A percentile compares a stretch with the other conserved stretches of the same genome.
Evolutionary conservation across 805 yeast genomes (phyloP).

Genomic region (Saturnispora besseyi): DNA sequence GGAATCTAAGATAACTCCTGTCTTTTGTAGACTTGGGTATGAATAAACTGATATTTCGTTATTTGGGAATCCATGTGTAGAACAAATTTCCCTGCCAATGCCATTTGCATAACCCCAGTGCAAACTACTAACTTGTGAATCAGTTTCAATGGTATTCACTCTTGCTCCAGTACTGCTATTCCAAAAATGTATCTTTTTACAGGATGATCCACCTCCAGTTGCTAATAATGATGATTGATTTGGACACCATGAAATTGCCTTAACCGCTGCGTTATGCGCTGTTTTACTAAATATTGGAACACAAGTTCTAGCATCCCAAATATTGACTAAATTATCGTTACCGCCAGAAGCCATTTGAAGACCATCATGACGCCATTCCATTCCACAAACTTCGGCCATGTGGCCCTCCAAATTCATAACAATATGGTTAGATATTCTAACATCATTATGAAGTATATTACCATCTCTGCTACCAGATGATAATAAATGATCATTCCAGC

Average conservation of each 20-base stretch:
- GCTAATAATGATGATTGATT: slow-evolving; percentile 73
- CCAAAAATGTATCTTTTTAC: slow-evolving; percentile 88
- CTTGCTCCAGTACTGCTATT: slow-evolving; percentile 85
- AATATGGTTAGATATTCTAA: slow-evolving; percentile 71
- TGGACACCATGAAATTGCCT: slow-evolving; percentile 94
- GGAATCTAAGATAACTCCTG: slow-evolving; percentile 78
- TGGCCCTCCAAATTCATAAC: slow-evolving; percentile 55
- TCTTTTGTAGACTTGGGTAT: slow-evolving; percentile 76
- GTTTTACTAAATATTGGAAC: slow-evolving; percentile 68
- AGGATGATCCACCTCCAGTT: slow-evolving; percentile 96
- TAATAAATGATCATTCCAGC: slow-evolving; percentile 76
- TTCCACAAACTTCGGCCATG: slow-evolving; percentile 86
- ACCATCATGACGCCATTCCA: slow-evolving; percentile 80
- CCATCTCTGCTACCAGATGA: slow-evolving; percentile 89
- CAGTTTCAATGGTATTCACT: slow-evolving; percentile 79
- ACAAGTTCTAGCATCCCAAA: slow-evolving; percentile 78
- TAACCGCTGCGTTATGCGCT: slow-evolving; percentile 88
- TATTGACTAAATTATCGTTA: slow-evolving; percentile 84
- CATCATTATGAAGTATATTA: slow-evolving; percentile 79
- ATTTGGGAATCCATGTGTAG: slow-evolving; percentile 90
- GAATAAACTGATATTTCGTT: slow-evolving; percentile 78
- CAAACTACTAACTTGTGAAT: slow-evolving; percentile 88
- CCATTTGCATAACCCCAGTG: slow-evolving; percentile 80
- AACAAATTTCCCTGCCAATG: slow-evolving; percentile 75
- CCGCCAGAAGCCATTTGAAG: slow-evolving; percentile 85